These are phyloP conservation scores for Arthrobotrys megalospora DNA, from an alignment of 2,329 filamentous ascomycete genomes.

Conservation along the genomic window DNA sequence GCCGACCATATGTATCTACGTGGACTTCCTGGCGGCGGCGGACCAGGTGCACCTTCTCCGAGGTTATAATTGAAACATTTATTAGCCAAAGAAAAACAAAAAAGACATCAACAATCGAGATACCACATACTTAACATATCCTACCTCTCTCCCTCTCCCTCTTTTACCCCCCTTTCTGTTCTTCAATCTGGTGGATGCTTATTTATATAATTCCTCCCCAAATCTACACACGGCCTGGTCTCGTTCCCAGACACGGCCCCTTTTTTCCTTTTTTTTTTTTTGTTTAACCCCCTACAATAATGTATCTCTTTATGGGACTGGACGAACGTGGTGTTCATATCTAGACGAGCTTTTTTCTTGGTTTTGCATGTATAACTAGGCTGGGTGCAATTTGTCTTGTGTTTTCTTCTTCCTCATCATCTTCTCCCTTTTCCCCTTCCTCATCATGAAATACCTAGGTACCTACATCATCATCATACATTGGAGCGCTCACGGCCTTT, in stretches of 20 bases:
- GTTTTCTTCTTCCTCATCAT: neutral
- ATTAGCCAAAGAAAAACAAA: no score
- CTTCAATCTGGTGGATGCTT: no score
- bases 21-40: constrained; percentile 54
- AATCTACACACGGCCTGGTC: neutral
- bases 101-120: no score
- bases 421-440: no score
- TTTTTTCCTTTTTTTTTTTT: constrained; percentile 2
- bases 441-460: constrained; percentile 15
- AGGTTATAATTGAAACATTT: constrained; percentile 36
- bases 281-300: neutral
- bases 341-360: neutral
- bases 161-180: neutral
- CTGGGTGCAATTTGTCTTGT: neutral
- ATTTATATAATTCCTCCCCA: no score
- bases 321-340: no score
- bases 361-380: constrained; percentile 2
- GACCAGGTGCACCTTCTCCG: constrained; percentile 50
- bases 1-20: constrained; percentile 26
- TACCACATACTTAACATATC: neutral
- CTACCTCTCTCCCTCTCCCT: neutral
- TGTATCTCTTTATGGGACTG: neutral
- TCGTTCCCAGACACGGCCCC: neutral
- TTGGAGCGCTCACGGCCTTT: constrained; percentile 13
- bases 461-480: neutral